Conservation (phyloP, 2,329 filamentous ascomycete genomes). For the Sporothrix globosa region DNA sequence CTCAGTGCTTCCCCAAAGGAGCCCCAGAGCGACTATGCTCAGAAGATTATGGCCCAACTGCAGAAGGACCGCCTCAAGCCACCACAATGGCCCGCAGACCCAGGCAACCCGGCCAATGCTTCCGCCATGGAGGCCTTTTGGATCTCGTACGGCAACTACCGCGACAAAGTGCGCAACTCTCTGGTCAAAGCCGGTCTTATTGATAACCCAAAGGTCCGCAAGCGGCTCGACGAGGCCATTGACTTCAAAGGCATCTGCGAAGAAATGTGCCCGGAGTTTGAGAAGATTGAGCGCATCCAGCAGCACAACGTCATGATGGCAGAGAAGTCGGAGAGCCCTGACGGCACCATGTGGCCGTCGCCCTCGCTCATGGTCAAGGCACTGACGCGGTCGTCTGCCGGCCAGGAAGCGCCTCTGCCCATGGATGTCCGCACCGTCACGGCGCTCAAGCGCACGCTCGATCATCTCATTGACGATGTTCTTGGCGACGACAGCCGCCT, state of each 20-base stretch:
- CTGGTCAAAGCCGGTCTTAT: slow-evolving; percentile 64
- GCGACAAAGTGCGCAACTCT: slow-evolving; percentile 59
- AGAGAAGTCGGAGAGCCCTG: slow-evolving; percentile 54
- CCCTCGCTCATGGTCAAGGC: slow-evolving; percentile 66
- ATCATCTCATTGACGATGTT: slow-evolving; percentile 65
- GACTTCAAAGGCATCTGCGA: slow-evolving; percentile 70
- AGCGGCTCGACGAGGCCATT: slow-evolving; percentile 65
- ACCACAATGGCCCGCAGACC: slow-evolving; percentile 59
- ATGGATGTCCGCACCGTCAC: slow-evolving; percentile 67
- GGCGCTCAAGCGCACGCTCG: slow-evolving; percentile 61
- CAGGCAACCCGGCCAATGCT: slow-evolving; percentile 57
- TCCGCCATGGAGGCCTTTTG: slow-evolving; percentile 58
- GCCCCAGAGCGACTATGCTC: slow-evolving; percentile 47
- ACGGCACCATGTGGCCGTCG: slow-evolving; percentile 51
- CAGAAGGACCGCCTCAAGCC: slow-evolving; percentile 58
- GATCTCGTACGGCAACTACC: slow-evolving; percentile 60
- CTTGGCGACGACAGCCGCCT: slow-evolving; percentile 59
- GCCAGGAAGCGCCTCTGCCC: slow-evolving; percentile 67
- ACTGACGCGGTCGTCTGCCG: slow-evolving; percentile 67
- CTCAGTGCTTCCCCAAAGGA: not conserved
- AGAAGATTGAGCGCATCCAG: slow-evolving; percentile 64
- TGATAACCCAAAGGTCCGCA: slow-evolving; percentile 66
- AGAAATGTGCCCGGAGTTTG: slow-evolving; percentile 70
- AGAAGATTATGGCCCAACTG: slow-evolving; percentile 57
- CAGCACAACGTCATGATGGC: slow-evolving; percentile 61